Base-by-base conservation (phyloP, 345 rosid genomes). In the Lepidium africanum region DNA sequence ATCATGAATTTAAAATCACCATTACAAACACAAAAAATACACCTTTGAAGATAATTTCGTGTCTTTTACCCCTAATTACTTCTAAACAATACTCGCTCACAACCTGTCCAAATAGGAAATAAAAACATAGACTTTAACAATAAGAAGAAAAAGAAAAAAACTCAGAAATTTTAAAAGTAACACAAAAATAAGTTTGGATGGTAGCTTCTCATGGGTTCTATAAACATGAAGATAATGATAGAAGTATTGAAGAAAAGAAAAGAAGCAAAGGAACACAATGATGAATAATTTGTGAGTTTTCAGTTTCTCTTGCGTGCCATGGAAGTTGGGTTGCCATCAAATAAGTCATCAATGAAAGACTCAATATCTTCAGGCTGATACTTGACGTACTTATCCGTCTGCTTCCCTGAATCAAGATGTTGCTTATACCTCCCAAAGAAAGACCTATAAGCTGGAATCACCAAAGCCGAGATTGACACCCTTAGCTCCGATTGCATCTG, bases 401-500 rank as follows among this genome's bases (percentile, higher is more conserved):
- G 91, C 76, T 83, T 84, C 10, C 97, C 88, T 0, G 86, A 43
- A 55, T 81, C 85, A n/a, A 88, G 48, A 39, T 82, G 77, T 46
- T 86, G 96, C 19, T 79, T 85, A 67, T 85, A 93, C 81, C 97
- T 81, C 65, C 90, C 83, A 14, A 88, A 68, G 77, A 88, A 88
- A 11, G 89, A 81, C 69, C 97, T 56, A 74, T 93, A 93, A 2
- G 98, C 96, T 6, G 97, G 97, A 27, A 85, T 93, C 75, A 93
- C 81, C 43, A 93, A 79, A 1, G 94, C 88, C 1, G 96, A 51
- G 53, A 93, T 86, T 3, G 98, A 88, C 2, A 88, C 86, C 77
- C 96, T 65, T 2, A 90, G 89, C 90, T 93, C 98, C 1, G 94
- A 88, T 58, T 90, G 90, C 32, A 93, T 82, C 77, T 90, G 97